phyloP scores from a whole-genome alignment of 2,329 filamentous ascomycete genomes.

The Ophiostoma montium region DNA sequence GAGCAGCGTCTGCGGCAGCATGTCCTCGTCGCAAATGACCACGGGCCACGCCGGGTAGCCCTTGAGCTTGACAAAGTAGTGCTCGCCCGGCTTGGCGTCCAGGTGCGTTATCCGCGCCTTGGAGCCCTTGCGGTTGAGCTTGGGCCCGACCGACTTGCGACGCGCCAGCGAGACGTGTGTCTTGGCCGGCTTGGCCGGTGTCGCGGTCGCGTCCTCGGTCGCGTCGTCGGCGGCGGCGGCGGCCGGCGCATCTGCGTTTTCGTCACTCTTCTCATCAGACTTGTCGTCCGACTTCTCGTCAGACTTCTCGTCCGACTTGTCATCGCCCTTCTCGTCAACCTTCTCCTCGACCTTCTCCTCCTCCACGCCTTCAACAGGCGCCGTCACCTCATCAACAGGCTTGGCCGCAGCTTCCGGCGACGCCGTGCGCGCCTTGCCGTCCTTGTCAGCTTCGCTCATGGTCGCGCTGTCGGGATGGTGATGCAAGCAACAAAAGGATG shows the following conservation, averaged over 20 bases:
- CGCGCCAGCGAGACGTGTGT: constrained; percentile 32
- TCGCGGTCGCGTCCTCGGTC: constrained; percentile 21
- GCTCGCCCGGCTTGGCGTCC: constrained; percentile 78
- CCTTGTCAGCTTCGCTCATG: constrained; percentile 10
- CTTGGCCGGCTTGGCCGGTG: constrained; percentile 17
- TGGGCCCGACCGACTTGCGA: constrained; percentile 69
- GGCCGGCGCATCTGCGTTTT: constrained; percentile 15
- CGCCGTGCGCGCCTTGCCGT: constrained; percentile 6
- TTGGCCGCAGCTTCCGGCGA: constrained; percentile 5
- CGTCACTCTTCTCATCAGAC: constrained; percentile 9
- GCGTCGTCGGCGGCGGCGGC: constrained; percentile 16
- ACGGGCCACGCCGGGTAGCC: constrained; percentile 91
- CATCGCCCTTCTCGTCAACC: not conserved
- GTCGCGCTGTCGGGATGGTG: constrained; percentile 1
- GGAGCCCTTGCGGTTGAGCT: constrained; percentile 75
- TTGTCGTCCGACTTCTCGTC: constrained; percentile 16
- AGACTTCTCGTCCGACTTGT: constrained; percentile 20
- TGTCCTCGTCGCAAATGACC: constrained; percentile 85
- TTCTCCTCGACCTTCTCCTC: constrained; percentile 52
- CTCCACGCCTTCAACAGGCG: constrained; percentile 22
- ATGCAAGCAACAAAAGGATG: not conserved
- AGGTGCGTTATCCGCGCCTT: constrained; percentile 56
- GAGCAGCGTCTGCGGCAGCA: constrained; percentile 70
- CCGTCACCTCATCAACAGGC: constrained; percentile 1
- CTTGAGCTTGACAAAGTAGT: constrained; percentile 87